Conservation (phyloP, 352 stramenopile species). For the Globisporangium carolinianum region DNA sequence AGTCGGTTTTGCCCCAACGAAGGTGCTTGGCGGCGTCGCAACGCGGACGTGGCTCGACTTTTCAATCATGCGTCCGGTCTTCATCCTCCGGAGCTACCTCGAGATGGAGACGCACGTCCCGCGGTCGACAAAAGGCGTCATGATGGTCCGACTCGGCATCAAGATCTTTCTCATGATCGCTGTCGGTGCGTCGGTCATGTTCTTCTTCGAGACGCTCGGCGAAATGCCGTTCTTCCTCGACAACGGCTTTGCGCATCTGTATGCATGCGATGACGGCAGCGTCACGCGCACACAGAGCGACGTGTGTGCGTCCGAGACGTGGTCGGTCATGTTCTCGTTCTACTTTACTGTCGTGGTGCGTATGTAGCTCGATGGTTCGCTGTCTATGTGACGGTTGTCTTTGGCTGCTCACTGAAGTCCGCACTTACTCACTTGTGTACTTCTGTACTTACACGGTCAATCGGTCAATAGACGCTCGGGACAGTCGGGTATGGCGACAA, state of each 20-base stretch:
- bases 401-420: background rate
- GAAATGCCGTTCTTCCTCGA: slow-evolving; percentile 72
- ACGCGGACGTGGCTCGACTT: slow-evolving; percentile 82
- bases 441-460: background rate
- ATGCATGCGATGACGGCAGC: slow-evolving; percentile 54
- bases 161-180: slow-evolving; percentile 82
- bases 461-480: slow-evolving; percentile 51
- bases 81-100: slow-evolving; percentile 76
- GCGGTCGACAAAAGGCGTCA: slow-evolving; percentile 63
- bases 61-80: slow-evolving; percentile 76
- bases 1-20: slow-evolving; percentile 67
- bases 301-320: slow-evolving; percentile 53
- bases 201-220: slow-evolving; percentile 84
- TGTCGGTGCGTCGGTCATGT: slow-evolving; percentile 74
- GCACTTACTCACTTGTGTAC: no score
- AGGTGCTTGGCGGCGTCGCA: slow-evolving; percentile 39
- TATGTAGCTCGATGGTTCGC: background rate
- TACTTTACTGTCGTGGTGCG: slow-evolving; percentile 85
- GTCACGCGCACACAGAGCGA: slow-evolving; percentile 42
- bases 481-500: slow-evolving; percentile 88
- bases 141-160: slow-evolving; percentile 73
- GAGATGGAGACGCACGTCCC: slow-evolving; percentile 81
- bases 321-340: slow-evolving; percentile 86
- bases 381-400: background rate
- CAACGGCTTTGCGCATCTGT: slow-evolving; percentile 81